A percentile compares a stretch with the other conserved stretches of the same genome.
These are phyloP conservation scores for Pseudognaphalium luteoalbum DNA, from an alignment of 129 eudicot genomes.

Conservation along the genomic window DNA sequence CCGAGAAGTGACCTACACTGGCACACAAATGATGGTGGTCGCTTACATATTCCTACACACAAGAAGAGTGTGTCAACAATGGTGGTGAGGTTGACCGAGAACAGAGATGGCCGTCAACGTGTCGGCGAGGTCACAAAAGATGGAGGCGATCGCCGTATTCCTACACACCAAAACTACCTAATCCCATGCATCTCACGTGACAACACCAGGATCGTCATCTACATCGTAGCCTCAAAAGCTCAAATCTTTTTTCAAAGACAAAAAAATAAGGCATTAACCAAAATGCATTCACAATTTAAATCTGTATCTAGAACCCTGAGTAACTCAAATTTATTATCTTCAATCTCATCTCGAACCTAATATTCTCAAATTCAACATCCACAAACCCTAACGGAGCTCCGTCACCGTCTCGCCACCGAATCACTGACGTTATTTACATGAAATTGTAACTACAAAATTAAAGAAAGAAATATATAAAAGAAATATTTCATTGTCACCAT, in stretches of 20 bases:
- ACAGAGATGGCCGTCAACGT: no score
- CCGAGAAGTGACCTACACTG: no score
- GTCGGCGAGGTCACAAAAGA: no score
- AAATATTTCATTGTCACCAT: no score
- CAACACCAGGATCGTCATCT: not conserved
- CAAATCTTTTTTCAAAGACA: not conserved
- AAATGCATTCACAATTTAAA: not conserved
- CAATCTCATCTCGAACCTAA: conserved; percentile 32
- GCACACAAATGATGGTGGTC: no score
- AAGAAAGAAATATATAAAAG: no score
- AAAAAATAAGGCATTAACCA: not conserved
- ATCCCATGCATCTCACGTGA: not conserved
- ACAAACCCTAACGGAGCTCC: conserved; percentile 71
- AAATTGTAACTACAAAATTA: no score
- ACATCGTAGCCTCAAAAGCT: not conserved
- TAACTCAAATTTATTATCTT: conserved; percentile 36
- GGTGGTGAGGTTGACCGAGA: no score
- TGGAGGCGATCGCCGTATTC: no score
- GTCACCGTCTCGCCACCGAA: conserved; percentile 79
- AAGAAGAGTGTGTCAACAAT: no score
- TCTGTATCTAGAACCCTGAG: not conserved
- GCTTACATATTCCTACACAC: no score
- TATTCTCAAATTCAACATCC: conserved; percentile 46
- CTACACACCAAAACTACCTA: no score
- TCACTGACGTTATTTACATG: conserved; percentile 57